Percentiles rank a stretch among this genome's conserved stretches.
Conservation (phyloP, 495 filamentous ascomycete species). For the Filosporella fistucella region DNA sequence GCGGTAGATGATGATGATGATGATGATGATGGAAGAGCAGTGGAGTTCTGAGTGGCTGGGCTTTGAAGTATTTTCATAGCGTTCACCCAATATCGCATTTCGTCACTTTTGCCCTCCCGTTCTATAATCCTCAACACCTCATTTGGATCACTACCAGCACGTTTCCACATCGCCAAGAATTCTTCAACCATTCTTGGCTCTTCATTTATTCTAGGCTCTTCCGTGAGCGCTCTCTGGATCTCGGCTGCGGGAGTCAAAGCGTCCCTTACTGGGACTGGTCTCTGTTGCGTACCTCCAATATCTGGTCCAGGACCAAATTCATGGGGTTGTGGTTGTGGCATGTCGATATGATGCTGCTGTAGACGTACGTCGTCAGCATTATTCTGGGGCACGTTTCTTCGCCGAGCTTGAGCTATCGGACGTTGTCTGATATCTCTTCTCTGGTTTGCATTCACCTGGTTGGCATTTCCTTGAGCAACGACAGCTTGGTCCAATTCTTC, state of each 20-base stretch:
- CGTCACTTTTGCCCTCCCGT: constrained; percentile 52
- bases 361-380: constrained; percentile 6
- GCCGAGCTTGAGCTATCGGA: constrained; percentile 18
- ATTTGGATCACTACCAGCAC: constrained; percentile 48
- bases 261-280: constrained; percentile 12
- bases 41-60: not conserved
- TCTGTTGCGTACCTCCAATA: not conserved
- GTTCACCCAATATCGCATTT: constrained; percentile 47
- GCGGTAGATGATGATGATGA: not conserved
- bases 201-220: constrained; percentile 20
- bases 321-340: not conserved
- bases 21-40: not conserved
- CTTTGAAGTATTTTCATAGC: constrained; percentile 20
- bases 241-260: constrained; percentile 16
- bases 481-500: constrained; percentile 36
- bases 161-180: constrained; percentile 24
- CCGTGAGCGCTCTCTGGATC: constrained; percentile 20
- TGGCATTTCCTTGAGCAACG: constrained; percentile 17
- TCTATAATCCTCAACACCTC: constrained; percentile 57
- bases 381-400: constrained; percentile 14
- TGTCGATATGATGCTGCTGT: not conserved
- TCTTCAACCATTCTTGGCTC: constrained; percentile 22
- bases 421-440: constrained; percentile 9
- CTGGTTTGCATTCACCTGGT: not conserved
- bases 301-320: not conserved